Evolutionary conservation across 2,329 filamentous ascomycete species (phyloP).

Genomic region (Arachnomyces sp.): DNA sequence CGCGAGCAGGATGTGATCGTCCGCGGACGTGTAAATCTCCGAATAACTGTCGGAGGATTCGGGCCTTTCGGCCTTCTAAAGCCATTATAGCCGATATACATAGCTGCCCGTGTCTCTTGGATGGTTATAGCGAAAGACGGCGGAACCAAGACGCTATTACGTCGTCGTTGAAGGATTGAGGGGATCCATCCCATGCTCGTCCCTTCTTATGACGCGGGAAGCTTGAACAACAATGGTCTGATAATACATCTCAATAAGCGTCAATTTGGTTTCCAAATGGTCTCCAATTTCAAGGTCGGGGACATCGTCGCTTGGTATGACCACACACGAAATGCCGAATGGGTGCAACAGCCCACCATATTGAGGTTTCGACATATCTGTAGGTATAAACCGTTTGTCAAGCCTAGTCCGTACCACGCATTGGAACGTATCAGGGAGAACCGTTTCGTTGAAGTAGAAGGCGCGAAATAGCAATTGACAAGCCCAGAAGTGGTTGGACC

Average conservation of each 20-base stretch:
- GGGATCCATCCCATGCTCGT: not conserved
- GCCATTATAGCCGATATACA: no score
- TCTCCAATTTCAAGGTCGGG: conserved; percentile 11
- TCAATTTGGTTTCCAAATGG: conserved; percentile 13
- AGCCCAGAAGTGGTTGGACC: conserved; percentile 41
- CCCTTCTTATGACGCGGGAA: conserved; percentile 10
- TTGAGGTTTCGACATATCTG: not conserved
- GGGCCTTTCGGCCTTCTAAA: no score
- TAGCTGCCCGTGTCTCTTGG: no score
- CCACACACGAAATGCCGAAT: conserved; percentile 14
- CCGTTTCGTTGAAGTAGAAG: conserved; percentile 46
- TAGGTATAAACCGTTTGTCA: not conserved
- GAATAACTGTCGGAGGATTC: no score
- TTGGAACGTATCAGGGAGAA: conserved; percentile 41
- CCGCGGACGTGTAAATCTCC: no score
- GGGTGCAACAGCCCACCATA: conserved; percentile 14
- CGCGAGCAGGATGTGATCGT: no score
- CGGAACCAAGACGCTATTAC: no score
- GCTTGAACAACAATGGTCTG: conserved; percentile 10
- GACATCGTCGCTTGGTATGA: conserved; percentile 6
- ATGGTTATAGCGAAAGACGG: no score
- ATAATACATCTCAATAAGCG: conserved; percentile 12
- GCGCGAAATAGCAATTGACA: conserved; percentile 49
- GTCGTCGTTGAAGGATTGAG: no score
- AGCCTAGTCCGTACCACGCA: conserved; percentile 22